Percentiles rank a stretch among this genome's conserved stretches.
Evolutionary conservation across 495 filamentous ascomycete species (phyloP).

Genomic region (Chaetomium tenue): DNA sequence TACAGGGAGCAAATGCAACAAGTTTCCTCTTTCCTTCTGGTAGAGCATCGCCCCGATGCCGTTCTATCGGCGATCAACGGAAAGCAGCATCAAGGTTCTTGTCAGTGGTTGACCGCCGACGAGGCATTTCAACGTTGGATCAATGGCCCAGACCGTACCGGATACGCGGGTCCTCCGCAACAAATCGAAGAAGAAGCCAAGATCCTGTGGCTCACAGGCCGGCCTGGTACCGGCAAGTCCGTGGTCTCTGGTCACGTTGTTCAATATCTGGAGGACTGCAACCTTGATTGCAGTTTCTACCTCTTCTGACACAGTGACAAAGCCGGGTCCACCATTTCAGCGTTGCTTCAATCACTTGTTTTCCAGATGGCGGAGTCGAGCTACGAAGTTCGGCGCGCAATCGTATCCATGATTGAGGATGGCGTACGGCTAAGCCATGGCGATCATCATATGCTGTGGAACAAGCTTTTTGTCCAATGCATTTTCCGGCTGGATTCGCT

Average conservation of each 20-base stretch:
- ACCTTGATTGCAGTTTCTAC: constrained; percentile 26
- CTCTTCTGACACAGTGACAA: constrained; percentile 27
- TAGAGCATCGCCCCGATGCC: constrained; percentile 12
- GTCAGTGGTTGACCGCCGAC: constrained; percentile 8
- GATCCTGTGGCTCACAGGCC: constrained; percentile 30
- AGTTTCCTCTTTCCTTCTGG: constrained; percentile 9
- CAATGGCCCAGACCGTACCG: background rate
- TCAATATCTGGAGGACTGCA: constrained; percentile 22
- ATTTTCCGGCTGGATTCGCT: constrained; percentile 26
- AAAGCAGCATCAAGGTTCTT: constrained; percentile 21
- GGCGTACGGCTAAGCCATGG: constrained; percentile 18
- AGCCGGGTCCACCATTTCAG: constrained; percentile 9
- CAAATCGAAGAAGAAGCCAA: background rate
- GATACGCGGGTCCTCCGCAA: no score
- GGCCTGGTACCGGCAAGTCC: constrained; percentile 30
- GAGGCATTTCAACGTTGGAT: constrained; percentile 6
- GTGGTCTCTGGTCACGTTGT: constrained; percentile 24
- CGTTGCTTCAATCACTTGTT: constrained; percentile 23
- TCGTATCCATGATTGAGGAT: constrained; percentile 23
- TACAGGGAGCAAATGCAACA: constrained; percentile 18
- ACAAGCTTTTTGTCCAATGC: constrained; percentile 22
- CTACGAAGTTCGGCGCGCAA: constrained; percentile 23
- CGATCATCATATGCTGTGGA: constrained; percentile 30
- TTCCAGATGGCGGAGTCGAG: constrained; percentile 32
- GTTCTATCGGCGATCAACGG: constrained; percentile 13